Base-by-base conservation (phyloP, 2,329 filamentous ascomycete genomes). In the Salinomyces thailandicus region DNA sequence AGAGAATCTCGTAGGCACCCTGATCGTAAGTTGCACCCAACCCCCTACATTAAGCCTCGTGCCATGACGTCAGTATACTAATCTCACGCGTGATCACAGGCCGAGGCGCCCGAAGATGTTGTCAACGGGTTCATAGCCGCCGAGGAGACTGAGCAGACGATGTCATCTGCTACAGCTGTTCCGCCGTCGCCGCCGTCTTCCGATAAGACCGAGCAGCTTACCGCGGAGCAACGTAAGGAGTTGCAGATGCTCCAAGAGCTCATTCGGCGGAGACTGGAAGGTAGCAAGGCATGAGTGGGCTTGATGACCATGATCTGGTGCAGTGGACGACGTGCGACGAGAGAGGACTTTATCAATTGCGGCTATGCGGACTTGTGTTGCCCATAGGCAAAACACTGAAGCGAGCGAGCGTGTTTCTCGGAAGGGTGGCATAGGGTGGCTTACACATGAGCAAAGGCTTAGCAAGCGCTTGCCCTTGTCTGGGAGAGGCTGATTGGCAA, bases 21-120 rank as follows among this genome's bases (percentile, higher is more conserved):
- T 84, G 45, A 65, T 81, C 45, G 78, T 82, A 64, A 66, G 77
- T 71, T 45, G 38, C 15, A 19, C 20, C 28, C 34, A 32, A 37
- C 34, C 39, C 37, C 44, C 42, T 41, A 36, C 41, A 36, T 44
- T 38, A 39, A 42, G 36, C 18, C 40, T 36, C 39, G 22, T 20
- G 18, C 14, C 20, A 47, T 48, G 44, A 50, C 42, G 41, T 53
- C 43, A 46, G 43, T 35, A 46, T 47, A 40, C 50, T 54, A 47
- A 55, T 44, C 29, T 37, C n/a, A 15, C 48, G 42, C n/a, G n/a
- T 32, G 43, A 42, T 24, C 29, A 36, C 36, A 66, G 63, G 53
- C 57, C 38, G 58, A 66, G 53, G 64, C 64, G 31, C 60, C 64
- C 16, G 43, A 52, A n/a, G 52, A 57, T 34, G 62, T 65, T n/a